These are phyloP conservation scores for Candida nonsorbophila DNA, from an alignment of 805 yeast genomes.

Conservation along the genomic window DNA sequence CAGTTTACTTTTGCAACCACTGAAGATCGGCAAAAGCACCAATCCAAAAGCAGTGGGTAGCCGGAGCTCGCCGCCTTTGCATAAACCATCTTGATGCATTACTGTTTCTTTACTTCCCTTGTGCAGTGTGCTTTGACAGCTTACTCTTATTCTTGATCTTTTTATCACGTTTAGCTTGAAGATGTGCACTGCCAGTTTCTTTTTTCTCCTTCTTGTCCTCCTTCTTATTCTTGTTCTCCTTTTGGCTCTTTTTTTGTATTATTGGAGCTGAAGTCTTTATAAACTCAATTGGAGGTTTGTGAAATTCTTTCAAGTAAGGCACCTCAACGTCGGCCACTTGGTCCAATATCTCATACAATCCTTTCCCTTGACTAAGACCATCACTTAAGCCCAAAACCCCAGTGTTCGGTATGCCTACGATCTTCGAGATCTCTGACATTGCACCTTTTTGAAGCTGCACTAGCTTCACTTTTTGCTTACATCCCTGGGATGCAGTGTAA, in stretches of 20 bases:
- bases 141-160: conserved; percentile 3
- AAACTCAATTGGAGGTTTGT: conserved; percentile 35
- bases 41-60: too few species aligned
- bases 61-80: too few species aligned
- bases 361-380: conserved; percentile 18
- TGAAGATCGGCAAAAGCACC: too few species aligned
- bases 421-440: conserved; percentile 22
- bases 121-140: too few species aligned
- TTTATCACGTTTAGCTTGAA: too few species aligned
- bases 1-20: too few species aligned
- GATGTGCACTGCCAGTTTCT: background rate
- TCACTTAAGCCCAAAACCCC: conserved; percentile 31
- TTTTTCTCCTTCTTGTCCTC: background rate
- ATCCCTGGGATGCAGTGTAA: conserved; percentile 34
- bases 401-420: conserved; percentile 19
- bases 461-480: conserved; percentile 40
- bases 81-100: too few species aligned
- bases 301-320: conserved; percentile 40
- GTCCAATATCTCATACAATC: conserved; percentile 23
- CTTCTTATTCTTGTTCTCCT: background rate
- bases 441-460: conserved; percentile 54
- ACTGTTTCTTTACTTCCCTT: too few species aligned
- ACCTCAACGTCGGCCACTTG: conserved; percentile 31
- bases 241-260: conserved; percentile 12
- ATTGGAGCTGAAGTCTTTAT: conserved; percentile 45